Conservation (phyloP, 192 early-diverging fungal species). For the Coemansia sp. region DNA sequence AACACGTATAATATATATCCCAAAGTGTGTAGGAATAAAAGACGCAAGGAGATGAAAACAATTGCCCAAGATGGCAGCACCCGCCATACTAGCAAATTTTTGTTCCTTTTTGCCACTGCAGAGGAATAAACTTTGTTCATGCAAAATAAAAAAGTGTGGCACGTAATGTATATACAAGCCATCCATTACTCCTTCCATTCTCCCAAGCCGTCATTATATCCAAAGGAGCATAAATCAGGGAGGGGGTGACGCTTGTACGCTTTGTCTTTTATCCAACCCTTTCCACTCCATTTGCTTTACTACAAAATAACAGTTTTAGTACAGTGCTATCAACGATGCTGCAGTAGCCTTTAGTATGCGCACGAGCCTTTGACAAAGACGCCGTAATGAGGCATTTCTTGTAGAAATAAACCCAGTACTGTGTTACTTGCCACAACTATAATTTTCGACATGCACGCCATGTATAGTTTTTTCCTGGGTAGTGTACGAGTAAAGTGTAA, state of each 20-base stretch:
- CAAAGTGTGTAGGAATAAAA: background rate
- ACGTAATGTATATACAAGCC: constrained; percentile 4
- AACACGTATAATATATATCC: background rate
- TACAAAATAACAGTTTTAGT: too few relatives aligned
- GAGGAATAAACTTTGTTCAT: background rate
- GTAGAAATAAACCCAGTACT: background rate
- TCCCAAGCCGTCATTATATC: background rate
- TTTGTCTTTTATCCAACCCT: too few relatives aligned
- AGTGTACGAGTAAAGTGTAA: background rate
- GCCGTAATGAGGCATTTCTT: too few relatives aligned
- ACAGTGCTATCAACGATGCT: too few relatives aligned
- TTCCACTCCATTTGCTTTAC: too few relatives aligned
- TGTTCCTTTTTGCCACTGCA: background rate
- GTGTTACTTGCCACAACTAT: background rate
- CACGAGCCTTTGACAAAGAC: too few relatives aligned
- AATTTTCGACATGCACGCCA: too few relatives aligned
- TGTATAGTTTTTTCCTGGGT: background rate
- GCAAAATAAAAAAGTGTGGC: constrained; percentile 4
- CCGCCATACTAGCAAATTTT: background rate
- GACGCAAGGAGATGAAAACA: too few relatives aligned
- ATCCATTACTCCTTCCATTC: constrained; percentile 2
- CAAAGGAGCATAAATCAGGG: background rate
- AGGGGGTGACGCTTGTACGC: too few relatives aligned
- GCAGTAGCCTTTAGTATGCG: too few relatives aligned
- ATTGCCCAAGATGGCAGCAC: background rate